phyloP scores from a whole-genome alignment of 2,329 filamentous ascomycete genomes.

The Chalaropsis thielavioides region DNA sequence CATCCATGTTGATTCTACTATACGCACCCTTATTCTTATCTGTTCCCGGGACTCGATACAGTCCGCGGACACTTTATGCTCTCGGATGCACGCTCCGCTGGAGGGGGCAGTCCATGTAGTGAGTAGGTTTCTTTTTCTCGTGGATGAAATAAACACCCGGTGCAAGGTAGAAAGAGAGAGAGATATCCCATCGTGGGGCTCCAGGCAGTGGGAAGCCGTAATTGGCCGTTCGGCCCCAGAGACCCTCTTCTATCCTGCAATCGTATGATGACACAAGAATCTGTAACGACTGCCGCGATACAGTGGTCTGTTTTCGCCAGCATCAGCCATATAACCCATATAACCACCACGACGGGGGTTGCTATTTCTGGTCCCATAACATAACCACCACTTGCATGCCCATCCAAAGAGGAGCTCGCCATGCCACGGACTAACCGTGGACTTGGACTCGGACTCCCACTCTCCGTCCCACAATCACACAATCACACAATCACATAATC shows the following conservation, averaged over 20 bases:
- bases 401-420: not conserved
- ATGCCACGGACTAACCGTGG: conserved; percentile 2
- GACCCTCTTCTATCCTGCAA: not conserved
- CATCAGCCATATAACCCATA: not conserved
- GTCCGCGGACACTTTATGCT: not conserved
- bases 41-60: not conserved
- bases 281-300: not conserved
- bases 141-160: not conserved
- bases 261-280: not conserved
- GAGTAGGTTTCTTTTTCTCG: not conserved
- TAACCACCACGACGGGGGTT: not conserved
- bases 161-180: not conserved
- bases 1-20: not conserved
- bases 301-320: too few relatives aligned
- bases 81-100: not conserved
- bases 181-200: not conserved
- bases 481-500: too few relatives aligned
- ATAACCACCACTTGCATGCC: not conserved
- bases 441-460: not conserved
- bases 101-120: not conserved
- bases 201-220: too few relatives aligned
- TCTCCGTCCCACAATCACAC: too few relatives aligned
- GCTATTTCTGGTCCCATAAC: not conserved
- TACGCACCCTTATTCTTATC: not conserved
- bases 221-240: not conserved